Percentiles rank a stretch among this genome's conserved stretches.
phyloP scores from a whole-genome alignment of 1,284 basidiomycete genomes.

The Polyporus tsugae region DNA sequence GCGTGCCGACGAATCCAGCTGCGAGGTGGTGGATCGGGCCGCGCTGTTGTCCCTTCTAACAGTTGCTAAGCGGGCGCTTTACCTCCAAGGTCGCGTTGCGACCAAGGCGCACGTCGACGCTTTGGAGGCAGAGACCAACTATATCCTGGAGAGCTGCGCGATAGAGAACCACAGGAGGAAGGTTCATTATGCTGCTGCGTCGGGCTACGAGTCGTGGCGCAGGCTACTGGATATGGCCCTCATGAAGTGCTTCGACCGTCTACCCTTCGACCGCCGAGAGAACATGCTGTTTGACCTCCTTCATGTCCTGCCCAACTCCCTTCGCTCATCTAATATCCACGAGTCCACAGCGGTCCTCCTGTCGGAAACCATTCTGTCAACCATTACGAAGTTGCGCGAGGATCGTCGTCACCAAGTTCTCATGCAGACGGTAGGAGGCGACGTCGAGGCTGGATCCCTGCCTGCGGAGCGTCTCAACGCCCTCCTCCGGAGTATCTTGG shows the following conservation, averaged over 20 bases:
- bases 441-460: constrained; percentile 63
- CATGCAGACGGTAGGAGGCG: constrained; percentile 69
- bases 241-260: constrained; percentile 82
- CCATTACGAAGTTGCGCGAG: constrained; percentile 86
- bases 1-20: constrained; percentile 75
- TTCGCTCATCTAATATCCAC: constrained; percentile 66
- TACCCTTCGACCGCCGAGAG: constrained; percentile 84
- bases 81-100: constrained; percentile 73
- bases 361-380: constrained; percentile 82
- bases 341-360: constrained; percentile 82
- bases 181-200: constrained; percentile 74
- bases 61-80: constrained; percentile 65
- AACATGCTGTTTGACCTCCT: constrained; percentile 90
- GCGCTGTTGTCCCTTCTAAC: constrained; percentile 75
- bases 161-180: constrained; percentile 89
- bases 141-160: constrained; percentile 84
- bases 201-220: constrained; percentile 85
- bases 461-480: constrained; percentile 83
- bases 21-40: constrained; percentile 83
- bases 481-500: constrained; percentile 81
- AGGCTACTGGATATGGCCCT: constrained; percentile 84
- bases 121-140: constrained; percentile 74
- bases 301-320: constrained; percentile 73
- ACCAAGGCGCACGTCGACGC: constrained; percentile 72
- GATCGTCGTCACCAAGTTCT: constrained; percentile 74